A percentile compares a stretch with the other conserved stretches of the same genome.
These are phyloP conservation scores for Epichloe festucae DNA, from an alignment of 2,329 filamentous ascomycete species.

Conservation along the genomic window DNA sequence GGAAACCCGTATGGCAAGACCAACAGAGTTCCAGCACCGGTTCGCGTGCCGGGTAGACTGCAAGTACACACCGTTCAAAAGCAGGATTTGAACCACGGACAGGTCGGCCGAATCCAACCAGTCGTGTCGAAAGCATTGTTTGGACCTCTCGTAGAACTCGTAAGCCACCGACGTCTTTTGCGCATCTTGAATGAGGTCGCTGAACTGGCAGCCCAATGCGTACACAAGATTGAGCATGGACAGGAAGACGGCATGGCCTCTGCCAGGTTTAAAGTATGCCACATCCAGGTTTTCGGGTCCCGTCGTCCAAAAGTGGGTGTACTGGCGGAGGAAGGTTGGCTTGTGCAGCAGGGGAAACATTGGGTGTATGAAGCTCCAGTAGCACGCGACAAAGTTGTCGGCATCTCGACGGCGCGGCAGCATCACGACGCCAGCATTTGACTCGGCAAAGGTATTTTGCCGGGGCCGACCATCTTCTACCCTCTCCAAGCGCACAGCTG, in stretches of 20 bases:
- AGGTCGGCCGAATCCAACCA: constrained; percentile 1
- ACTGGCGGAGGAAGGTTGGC: not conserved
- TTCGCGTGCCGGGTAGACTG: constrained; percentile 3
- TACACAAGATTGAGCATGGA: constrained; percentile 3
- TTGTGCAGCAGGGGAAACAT: constrained; percentile 2
- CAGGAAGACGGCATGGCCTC: not conserved
- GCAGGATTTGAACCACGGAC: constrained; percentile 1
- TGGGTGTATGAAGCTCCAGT: constrained; percentile 3
- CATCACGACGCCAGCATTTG: not conserved
- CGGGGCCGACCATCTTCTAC: not conserved
- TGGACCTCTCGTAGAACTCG: constrained; percentile 1
- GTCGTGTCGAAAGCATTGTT: not conserved
- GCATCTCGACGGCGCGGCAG: not conserved
- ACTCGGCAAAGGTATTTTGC: not conserved
- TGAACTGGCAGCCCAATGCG: constrained; percentile 4
- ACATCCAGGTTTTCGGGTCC: not conserved
- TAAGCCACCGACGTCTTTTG: constrained; percentile 2
- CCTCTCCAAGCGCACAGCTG: not conserved
- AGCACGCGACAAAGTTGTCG: constrained; percentile 1
- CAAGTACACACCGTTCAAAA: constrained; percentile 2
- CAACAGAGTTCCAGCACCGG: constrained; percentile 4
- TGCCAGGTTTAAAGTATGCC: not conserved
- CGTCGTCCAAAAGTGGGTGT: not conserved
- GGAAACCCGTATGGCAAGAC: constrained; percentile 2
- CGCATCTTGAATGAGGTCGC: not conserved